Conservation (phyloP, 1,284 basidiomycete species). For the Tausonia pullulans region DNA sequence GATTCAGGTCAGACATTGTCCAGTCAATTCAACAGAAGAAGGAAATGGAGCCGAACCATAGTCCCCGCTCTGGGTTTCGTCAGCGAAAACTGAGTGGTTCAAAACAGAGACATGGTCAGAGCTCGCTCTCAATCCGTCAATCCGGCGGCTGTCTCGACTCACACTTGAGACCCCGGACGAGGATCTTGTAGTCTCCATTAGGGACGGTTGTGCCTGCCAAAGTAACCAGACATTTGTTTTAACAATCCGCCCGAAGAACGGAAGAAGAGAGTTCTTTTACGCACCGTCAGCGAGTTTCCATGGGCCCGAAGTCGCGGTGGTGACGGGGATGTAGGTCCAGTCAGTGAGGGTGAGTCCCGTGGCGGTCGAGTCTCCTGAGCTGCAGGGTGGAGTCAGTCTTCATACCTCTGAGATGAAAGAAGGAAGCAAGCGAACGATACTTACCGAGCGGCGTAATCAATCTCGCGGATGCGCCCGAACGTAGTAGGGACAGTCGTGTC, state of each 20-base stretch:
- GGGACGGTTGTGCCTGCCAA: conserved; percentile 48
- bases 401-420: no score
- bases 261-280: no score
- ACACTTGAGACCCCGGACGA: conserved; percentile 45
- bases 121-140: no score
- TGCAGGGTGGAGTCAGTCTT: no score
- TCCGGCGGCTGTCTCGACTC: no score
- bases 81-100: conserved; percentile 39
- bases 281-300: no score
- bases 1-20: no score
- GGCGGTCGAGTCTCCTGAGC: conserved; percentile 27
- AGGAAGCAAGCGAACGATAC: conserved; percentile 21
- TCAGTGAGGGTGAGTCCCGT: conserved; percentile 18
- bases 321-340: not conserved
- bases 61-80: conserved; percentile 30
- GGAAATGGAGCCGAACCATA: not conserved
- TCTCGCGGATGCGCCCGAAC: not conserved
- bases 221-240: conserved; percentile 7
- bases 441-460: conserved; percentile 23
- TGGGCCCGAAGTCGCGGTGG: conserved; percentile 30
- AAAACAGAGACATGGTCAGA: no score
- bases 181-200: conserved; percentile 49
- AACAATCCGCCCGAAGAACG: no score
- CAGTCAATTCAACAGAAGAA: no score
- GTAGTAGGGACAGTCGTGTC: not conserved